Base-by-base conservation (phyloP, 1,139 yeast genomes). In the Geotrichum phurueaensis region DNA sequence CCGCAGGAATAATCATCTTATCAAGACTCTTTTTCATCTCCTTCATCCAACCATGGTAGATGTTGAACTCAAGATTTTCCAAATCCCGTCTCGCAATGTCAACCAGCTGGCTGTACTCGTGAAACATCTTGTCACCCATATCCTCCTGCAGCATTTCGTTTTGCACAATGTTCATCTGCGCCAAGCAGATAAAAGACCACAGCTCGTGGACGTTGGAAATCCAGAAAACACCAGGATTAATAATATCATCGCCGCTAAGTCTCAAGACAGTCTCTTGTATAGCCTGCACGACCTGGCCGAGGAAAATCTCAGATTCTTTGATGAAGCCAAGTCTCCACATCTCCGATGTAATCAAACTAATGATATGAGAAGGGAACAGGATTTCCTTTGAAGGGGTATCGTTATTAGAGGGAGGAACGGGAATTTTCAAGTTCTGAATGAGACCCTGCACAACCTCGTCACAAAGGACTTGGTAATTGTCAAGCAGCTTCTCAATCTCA, bases 271-370 rank as follows among this genome's bases (percentile, higher is more conserved):
- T 69, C 60, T 83, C 85, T 77, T 94, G 99, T 67, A 94, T 91
- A 2, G 90, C 87, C 53, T 91, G 85, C 74, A 94, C 81, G 3
- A 91, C 96, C 73, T 89, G 95, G 59, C 97, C 97, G 65, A 94
- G 78, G 73, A 94, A 89, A 62, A 85, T 86, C 77, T 94, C 99
- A 70, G 95, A 85, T 74, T 92, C 97, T 68, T 88, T 86, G 47
- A 97, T 91, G 69, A 91, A 82, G 1, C 99, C 99, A 62, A 92
- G 80, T 75, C 99, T 84, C 99, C 99, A 94, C 99, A 94, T 91
- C 74, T 95, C 99, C 69, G 96, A 87, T 64, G 94, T 81, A 53
- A 94, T 87, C 66, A 95, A 87, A 68, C 94, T 92, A 69, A 94
- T 86, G 65, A 94, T 90, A 78, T 97, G 86, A 1, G 98, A 96